Evolutionary conservation across 2,329 filamentous ascomycete genomes (phyloP), one percentile per base, ranked within the genome.

Genomic region (Myriosclerotinia curreyana): DNA sequence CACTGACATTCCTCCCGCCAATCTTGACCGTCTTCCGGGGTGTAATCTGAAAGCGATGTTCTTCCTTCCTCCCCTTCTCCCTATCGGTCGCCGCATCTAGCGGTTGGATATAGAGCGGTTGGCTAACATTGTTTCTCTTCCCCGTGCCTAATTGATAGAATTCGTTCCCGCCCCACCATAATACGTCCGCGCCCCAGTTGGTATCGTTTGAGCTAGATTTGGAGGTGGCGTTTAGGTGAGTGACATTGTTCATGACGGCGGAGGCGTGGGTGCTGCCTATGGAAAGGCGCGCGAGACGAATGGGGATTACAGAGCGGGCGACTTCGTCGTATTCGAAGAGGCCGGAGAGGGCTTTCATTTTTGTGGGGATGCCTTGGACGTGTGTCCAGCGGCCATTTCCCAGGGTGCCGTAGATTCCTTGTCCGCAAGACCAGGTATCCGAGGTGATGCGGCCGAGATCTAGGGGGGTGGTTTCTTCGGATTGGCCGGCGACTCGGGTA

Each of bases 111-210:
- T 96, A 94, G 1, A 82, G 81, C 1, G 95, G 95, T 15, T 83
- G 81, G 60, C 85, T 84, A 12, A 90, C 74, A 73, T 98, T 98
- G 72, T 86, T 95, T 67, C 94, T 81, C 80, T 90, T 96, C 36
- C 95, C 93, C 0, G 90, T 97, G 15, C 95, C 95, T 34, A 99
- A 84, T 77, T 99, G 95, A 76, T 90, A 97, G 74, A 88, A 85
- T 78, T 98, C 93, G 72, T 98, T 99, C 61, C 92, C 92, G 67
- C 95, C 95, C 91, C 93, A 99, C 81, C 91, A 96, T 1, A 98
- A 76, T 38, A 93, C 87, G 74, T 98, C 95, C 5, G 89, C 86
- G 56, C 95, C 95, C 85, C 88, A 96, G 74, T 95, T 93, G 1
- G 87, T 91, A 71, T 92, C 89, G 69, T 90, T 89, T 49, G 84